Base-by-base conservation (phyloP, 2,329 filamentous ascomycete genomes). In the Fusarium pseudograminearum region DNA sequence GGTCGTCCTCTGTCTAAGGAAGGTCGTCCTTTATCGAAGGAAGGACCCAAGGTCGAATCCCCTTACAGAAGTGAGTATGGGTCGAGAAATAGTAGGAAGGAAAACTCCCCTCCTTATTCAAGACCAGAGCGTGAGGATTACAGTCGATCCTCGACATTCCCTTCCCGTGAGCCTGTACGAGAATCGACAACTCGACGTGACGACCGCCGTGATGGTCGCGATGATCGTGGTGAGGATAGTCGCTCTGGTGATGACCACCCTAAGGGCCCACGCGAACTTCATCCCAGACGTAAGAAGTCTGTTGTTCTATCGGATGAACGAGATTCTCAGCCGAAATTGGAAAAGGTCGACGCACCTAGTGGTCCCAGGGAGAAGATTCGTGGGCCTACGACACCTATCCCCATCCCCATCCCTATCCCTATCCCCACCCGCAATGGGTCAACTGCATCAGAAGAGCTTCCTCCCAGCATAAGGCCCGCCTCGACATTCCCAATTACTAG, bases 191-290 rank as follows among this genome's bases (percentile, higher is more conserved):
- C 15, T 30, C 64, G 67, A 28, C 67, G 67, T 22, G 67, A 69
- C 31, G 63, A 67, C 15, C 62, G 62, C 20, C 61, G 61, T 20
- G 64, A 67, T 31, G 46, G 75, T 6, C 74, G 77, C 16, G 78
- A 79, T n/a, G 78, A 78, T 9, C 69, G 69, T 24, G 68, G 53
- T 6, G 69, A 71, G 5, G 72, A 74, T 24, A 81, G 75, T 20
- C 79, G 79, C 34, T 82, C 81, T 4, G 80, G 78, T 28, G 82
- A 83, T 22, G 83, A 83, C 12, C 73, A 78, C 33, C 64, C 76
- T 14, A 80, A 75, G 57, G 73, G 71, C 4, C 69, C 75, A 22
- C 67, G 76, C 57, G 48, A 76, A 57, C 53, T 76, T 38, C 71
- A 73, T 10, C 71, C 73, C 36, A 77, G 76, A n/a, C 75, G 77